Evolutionary conservation across 805 yeast genomes (phyloP).

Genomic region (Suhomyces vadensis): DNA sequence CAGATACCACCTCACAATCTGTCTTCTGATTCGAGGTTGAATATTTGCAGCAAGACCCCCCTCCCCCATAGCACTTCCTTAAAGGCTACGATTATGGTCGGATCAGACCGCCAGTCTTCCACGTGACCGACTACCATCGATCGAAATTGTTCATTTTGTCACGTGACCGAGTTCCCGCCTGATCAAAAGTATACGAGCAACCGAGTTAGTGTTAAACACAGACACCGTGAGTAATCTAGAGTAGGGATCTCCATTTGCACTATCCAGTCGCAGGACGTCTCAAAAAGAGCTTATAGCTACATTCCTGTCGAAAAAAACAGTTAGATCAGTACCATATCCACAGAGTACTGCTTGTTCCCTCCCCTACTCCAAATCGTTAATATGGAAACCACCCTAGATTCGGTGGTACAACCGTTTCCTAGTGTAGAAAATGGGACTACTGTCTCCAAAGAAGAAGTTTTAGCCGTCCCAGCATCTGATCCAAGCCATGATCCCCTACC

Average conservation of each 20-base stretch:
- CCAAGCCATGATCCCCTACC: too few relatives aligned
- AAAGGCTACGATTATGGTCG: too few relatives aligned
- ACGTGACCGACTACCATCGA: too few relatives aligned
- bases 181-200: slow-evolving; percentile 1
- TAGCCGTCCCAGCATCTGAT: too few relatives aligned
- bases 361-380: too few relatives aligned
- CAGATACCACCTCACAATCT: too few relatives aligned
- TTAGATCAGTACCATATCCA: too few relatives aligned
- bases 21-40: too few relatives aligned
- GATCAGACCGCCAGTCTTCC: too few relatives aligned
- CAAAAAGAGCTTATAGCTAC: background rate
- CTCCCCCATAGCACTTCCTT: too few relatives aligned
- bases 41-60: too few relatives aligned
- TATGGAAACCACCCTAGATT: background rate
- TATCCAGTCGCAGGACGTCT: background rate
- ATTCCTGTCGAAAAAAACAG: background rate
- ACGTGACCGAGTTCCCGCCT: background rate
- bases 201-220: slow-evolving; percentile 1
- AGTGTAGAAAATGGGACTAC: background rate
- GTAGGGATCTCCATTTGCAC: background rate
- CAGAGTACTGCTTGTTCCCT: too few relatives aligned
- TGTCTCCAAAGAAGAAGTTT: background rate
- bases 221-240: slow-evolving; percentile 22
- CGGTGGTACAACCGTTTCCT: slow-evolving; percentile 13
- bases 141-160: background rate